Evolutionary conservation across 2,329 filamentous ascomycete genomes (phyloP).

Genomic region (Aspergillus spinulosporus): DNA sequence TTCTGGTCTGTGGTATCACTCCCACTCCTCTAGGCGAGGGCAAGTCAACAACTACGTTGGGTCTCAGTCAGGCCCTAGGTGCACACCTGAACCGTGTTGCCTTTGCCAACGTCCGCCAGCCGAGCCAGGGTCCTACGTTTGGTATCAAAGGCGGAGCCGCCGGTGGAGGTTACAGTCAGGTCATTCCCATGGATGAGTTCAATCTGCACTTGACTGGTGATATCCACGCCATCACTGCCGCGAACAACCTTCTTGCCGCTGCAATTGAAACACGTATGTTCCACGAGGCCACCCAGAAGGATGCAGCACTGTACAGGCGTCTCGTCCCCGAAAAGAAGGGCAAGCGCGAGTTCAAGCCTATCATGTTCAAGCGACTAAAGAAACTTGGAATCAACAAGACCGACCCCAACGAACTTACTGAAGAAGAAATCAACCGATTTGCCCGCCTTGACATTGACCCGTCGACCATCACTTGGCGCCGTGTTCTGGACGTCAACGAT

Average conservation of each 20-base stretch:
- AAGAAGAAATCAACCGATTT: slow-evolving; percentile 83
- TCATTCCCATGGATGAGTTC: slow-evolving; percentile 99
- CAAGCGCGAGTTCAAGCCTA: slow-evolving; percentile 77
- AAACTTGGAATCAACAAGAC: slow-evolving; percentile 97
- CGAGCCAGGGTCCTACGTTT: slow-evolving; percentile 95
- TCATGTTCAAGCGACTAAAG: slow-evolving; percentile 91
- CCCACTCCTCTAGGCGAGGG: slow-evolving; percentile 95
- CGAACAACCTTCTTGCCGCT: slow-evolving; percentile 94
- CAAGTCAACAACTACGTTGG: slow-evolving; percentile 97
- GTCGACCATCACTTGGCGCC: slow-evolving; percentile 94
- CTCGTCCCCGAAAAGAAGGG: slow-evolving; percentile 89
- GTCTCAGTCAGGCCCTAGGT: slow-evolving; percentile 86
- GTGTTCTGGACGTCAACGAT: slow-evolving; percentile 96
- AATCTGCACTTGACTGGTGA: slow-evolving; percentile 97
- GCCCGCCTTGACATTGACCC: slow-evolving; percentile 96
- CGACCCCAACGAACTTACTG: slow-evolving; percentile 83
- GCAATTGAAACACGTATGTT: slow-evolving; percentile 98
- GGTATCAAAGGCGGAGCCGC: slow-evolving; percentile 98
- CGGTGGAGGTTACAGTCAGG: slow-evolving; percentile 96
- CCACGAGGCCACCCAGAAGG: slow-evolving; percentile 94
- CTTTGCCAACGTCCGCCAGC: slow-evolving; percentile 96
- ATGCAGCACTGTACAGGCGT: slow-evolving; percentile 80
- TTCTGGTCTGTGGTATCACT: slow-evolving; percentile 93
- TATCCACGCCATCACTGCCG: slow-evolving; percentile 94
- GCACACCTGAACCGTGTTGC: slow-evolving; percentile 83